Conservation (phyloP, 2,329 filamentous ascomycete species). For the Trichoderma sp. region DNA sequence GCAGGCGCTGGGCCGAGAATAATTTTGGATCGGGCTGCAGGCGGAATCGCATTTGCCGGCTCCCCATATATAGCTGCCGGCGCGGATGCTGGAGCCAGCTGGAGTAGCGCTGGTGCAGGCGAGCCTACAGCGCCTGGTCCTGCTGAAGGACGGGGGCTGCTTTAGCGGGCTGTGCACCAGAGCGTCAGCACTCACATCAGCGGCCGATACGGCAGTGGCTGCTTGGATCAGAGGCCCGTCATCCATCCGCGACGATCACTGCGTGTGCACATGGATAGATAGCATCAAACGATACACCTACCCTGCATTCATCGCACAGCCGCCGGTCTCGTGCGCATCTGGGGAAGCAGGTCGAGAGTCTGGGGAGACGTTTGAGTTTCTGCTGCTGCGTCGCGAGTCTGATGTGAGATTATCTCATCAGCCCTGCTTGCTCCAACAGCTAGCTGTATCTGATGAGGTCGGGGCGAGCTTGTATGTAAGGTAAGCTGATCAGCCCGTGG, state of each 20-base stretch:
- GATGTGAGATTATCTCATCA: constrained; percentile 27
- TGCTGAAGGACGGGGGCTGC: constrained; percentile 19
- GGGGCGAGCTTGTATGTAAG: neutral
- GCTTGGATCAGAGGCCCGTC: neutral
- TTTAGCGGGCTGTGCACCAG: constrained; percentile 21
- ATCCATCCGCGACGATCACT: neutral
- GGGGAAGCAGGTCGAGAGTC: constrained; percentile 6
- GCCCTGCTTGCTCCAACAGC: neutral
- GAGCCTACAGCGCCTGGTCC: constrained; percentile 18
- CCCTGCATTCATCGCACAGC: constrained; percentile 8
- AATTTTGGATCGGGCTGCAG: constrained; percentile 3
- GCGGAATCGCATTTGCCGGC: constrained; percentile 1
- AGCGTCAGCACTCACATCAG: constrained; percentile 14
- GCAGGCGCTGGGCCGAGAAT: constrained; percentile 8
- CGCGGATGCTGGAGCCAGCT: no score
- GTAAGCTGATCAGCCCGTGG: constrained; percentile 5
- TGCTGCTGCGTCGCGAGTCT: constrained; percentile 5
- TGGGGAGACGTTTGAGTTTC: constrained; percentile 16
- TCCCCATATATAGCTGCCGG: constrained; percentile 10
- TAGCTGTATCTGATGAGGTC: neutral
- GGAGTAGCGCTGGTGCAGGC: no score
- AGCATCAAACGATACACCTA: neutral
- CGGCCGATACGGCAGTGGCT: constrained; percentile 14
- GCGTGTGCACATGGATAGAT: no score
- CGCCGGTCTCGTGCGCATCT: neutral